Evolutionary conservation across 495 filamentous ascomycete species (phyloP).

Genomic region (Daldinia bambusicola): DNA sequence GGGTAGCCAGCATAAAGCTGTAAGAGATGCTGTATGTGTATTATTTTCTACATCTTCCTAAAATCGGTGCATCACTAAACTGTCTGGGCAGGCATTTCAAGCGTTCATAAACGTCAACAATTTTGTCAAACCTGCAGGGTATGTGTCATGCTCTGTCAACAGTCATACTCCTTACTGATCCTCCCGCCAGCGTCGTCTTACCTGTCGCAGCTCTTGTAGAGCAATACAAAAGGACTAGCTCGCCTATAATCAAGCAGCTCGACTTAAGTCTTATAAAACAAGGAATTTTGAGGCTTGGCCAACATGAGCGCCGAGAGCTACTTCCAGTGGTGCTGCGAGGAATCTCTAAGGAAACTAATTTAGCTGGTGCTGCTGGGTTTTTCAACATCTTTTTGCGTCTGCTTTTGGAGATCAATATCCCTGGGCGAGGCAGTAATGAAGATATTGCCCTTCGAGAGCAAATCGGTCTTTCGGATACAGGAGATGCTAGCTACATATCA

Average conservation of each 20-base stretch:
- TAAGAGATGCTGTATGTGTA: conserved; percentile 61
- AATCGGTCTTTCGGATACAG: conserved; percentile 68
- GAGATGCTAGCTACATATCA: conserved; percentile 80
- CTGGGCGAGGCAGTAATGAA: conserved; percentile 78
- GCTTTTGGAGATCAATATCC: conserved; percentile 75
- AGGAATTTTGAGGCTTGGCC: conserved; percentile 76
- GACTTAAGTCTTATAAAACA: conserved; percentile 91
- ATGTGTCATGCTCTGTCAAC: conserved; percentile 23
- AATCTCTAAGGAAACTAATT: conserved; percentile 72
- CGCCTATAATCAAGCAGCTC: conserved; percentile 83
- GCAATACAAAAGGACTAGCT: conserved; percentile 82
- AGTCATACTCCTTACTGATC: not conserved
- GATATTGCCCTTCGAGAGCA: conserved; percentile 73
- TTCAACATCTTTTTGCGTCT: conserved; percentile 87
- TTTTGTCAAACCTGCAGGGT: conserved; percentile 57
- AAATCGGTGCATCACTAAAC: conserved; percentile 27
- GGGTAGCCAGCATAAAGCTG: conserved; percentile 77
- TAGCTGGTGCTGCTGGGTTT: conserved; percentile 71
- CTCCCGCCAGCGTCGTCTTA: conserved; percentile 70
- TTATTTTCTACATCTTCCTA: not conserved
- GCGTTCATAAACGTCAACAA: conserved; percentile 53
- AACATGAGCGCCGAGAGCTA: conserved; percentile 62
- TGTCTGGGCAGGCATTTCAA: conserved; percentile 40
- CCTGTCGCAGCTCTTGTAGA: conserved; percentile 84
- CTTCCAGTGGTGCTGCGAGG: conserved; percentile 77